Percentiles rank a stretch among this genome's conserved stretches.
These are phyloP conservation scores for Suhomyces tanzawaensis DNA, from an alignment of 805 yeast genomes.

Conservation along the genomic window DNA sequence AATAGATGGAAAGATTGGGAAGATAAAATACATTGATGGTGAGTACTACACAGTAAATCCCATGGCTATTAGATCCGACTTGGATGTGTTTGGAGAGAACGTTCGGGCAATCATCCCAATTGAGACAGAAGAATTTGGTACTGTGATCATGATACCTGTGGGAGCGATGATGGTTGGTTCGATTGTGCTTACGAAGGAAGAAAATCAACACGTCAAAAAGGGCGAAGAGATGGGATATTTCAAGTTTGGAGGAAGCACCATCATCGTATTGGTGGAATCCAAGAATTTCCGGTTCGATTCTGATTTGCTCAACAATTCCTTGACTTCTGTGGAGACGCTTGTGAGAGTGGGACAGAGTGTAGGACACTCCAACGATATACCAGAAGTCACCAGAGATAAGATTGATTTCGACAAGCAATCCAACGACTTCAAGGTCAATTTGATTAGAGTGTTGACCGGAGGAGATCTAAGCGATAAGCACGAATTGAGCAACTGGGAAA, in stretches of 20 bases:
- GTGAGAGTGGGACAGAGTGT: slow-evolving; percentile 89
- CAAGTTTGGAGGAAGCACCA: slow-evolving; percentile 94
- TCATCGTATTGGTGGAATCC: slow-evolving; percentile 61
- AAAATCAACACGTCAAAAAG: slow-evolving; percentile 55
- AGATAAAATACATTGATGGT: slow-evolving; percentile 71
- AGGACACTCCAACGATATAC: slow-evolving; percentile 61
- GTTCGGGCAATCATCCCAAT: slow-evolving; percentile 77
- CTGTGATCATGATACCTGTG: slow-evolving; percentile 72
- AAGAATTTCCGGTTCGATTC: slow-evolving; percentile 59
- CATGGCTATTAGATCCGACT: slow-evolving; percentile 85
- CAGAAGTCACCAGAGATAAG: slow-evolving; percentile 50
- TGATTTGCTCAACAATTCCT: slow-evolving; percentile 70
- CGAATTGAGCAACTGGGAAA: slow-evolving; percentile 40
- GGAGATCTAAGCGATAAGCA: slow-evolving; percentile 39
- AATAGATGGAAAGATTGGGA: slow-evolving; percentile 68
- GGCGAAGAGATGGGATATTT: slow-evolving; percentile 92
- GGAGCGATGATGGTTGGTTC: slow-evolving; percentile 99
- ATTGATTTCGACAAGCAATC: slow-evolving; percentile 46
- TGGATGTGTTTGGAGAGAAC: slow-evolving; percentile 93
- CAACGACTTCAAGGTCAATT: slow-evolving; percentile 45
- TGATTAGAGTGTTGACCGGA: slow-evolving; percentile 59
- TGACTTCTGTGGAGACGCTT: slow-evolving; percentile 71
- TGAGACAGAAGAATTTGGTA: slow-evolving; percentile 73
- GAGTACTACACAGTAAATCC: slow-evolving; percentile 96
- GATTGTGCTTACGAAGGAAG: slow-evolving; percentile 64